Evolutionary conservation across 1,284 basidiomycete species (phyloP).

Genomic region (Cerrena zonata): DNA sequence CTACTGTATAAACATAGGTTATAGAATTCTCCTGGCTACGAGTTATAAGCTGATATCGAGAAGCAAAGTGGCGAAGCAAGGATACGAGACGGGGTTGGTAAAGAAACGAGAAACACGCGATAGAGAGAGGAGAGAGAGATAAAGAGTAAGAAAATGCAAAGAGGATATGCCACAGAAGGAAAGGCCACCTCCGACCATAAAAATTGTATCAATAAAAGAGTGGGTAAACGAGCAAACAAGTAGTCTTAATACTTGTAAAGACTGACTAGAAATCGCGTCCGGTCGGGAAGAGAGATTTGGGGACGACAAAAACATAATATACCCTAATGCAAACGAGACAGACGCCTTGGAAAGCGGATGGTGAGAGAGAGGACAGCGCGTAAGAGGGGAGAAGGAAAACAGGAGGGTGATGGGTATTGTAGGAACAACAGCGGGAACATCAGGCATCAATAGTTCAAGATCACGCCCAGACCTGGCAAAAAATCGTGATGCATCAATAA

Average conservation of each 20-base stretch:
- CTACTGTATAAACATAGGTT: constrained; percentile 2
- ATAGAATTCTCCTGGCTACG: constrained; percentile 1
- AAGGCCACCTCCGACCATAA: constrained; percentile 19
- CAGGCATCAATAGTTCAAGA: constrained; percentile 7
- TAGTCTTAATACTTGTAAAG: constrained; percentile 45
- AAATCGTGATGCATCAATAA: background rate
- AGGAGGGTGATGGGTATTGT: constrained; percentile 24
- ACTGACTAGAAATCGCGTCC: constrained; percentile 50
- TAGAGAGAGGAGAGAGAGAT: background rate
- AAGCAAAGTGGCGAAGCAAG: constrained; percentile 5
- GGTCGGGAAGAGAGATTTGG: background rate
- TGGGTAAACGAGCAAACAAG: constrained; percentile 15
- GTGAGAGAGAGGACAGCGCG: background rate
- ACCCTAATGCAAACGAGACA: no score
- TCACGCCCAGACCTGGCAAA: constrained; percentile 40
- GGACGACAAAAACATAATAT: background rate
- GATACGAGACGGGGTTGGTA: constrained; percentile 1
- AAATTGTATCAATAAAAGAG: constrained; percentile 29
- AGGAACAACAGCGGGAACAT: constrained; percentile 11
- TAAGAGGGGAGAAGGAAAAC: constrained; percentile 14
- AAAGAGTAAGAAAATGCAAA: constrained; percentile 1
- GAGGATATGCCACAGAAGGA: constrained; percentile 32
- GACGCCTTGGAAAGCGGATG: no score
- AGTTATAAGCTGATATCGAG: constrained; percentile 3
- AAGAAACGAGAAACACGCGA: constrained; percentile 12